These are phyloP conservation scores for Calycina marina DNA, from an alignment of 2,329 filamentous ascomycete species.

Conservation along the genomic window DNA sequence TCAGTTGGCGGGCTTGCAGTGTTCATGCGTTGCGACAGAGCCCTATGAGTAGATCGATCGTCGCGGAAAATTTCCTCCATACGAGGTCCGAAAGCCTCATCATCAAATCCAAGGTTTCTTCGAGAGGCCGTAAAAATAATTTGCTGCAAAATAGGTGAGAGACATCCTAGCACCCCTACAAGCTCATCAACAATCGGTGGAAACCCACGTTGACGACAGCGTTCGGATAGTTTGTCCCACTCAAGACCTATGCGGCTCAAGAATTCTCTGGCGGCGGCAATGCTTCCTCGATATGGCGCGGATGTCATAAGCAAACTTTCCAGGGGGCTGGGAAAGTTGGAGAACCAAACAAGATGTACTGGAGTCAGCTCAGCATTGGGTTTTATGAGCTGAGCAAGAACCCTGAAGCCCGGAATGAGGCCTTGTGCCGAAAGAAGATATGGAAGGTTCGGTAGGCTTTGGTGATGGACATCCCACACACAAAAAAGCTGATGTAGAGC, in stretches of 20 bases:
- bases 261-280: conserved; percentile 28
- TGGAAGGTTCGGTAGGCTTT: conserved; percentile 21
- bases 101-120: conserved; percentile 29
- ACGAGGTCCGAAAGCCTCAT: conserved; percentile 21
- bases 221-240: conserved; percentile 26
- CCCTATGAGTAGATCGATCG: conserved; percentile 23
- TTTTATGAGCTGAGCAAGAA: conserved; percentile 30
- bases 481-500: conserved; percentile 52
- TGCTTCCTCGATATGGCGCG: conserved; percentile 21
- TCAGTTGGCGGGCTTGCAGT: conserved; percentile 16
- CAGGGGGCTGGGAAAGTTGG: conserved; percentile 30
- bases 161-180: conserved; percentile 29
- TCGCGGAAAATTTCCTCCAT: conserved; percentile 25
- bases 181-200: conserved; percentile 46
- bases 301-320: conserved; percentile 16
- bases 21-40: conserved; percentile 14
- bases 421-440: conserved; percentile 16
- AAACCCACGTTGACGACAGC: conserved; percentile 27
- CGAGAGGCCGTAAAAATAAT: conserved; percentile 38
- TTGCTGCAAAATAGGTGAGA: conserved; percentile 35
- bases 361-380: conserved; percentile 28
- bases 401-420: conserved; percentile 20
- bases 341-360: conserved; percentile 29
- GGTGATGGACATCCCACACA: conserved; percentile 27
- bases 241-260: conserved; percentile 28